phyloP scores from a whole-genome alignment of 1,284 basidiomycete species.

The Ustilago shanxiensis region DNA sequence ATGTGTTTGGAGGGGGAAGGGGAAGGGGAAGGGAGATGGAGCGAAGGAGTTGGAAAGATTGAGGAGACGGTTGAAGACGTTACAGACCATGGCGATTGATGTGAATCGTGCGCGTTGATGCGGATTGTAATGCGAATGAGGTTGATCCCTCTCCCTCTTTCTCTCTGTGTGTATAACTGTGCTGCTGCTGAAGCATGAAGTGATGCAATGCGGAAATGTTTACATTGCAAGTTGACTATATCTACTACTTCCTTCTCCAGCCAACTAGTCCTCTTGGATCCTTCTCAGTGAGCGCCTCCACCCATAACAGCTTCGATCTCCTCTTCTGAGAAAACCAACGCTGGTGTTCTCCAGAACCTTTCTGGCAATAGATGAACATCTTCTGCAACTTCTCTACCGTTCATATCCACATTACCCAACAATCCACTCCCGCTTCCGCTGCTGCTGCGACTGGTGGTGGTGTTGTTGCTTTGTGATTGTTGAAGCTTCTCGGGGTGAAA shows the following conservation, averaged over 20 bases:
- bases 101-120: slow-evolving; percentile 28
- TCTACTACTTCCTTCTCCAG: background rate
- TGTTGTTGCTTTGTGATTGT: slow-evolving; percentile 3
- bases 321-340: slow-evolving; percentile 49
- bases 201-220: background rate
- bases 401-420: slow-evolving; percentile 27
- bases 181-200: too few relatives aligned
- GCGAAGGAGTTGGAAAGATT: slow-evolving; percentile 31
- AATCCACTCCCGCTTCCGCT: slow-evolving; percentile 7
- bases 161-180: background rate
- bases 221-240: background rate
- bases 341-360: slow-evolving; percentile 65
- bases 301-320: slow-evolving; percentile 67
- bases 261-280: background rate
- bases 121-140: slow-evolving; percentile 4
- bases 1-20: slow-evolving; percentile 7
- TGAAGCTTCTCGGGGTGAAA: slow-evolving; percentile 65
- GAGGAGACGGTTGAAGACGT: slow-evolving; percentile 26
- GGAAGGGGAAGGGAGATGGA: background rate
- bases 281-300: slow-evolving; percentile 34
- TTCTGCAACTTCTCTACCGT: slow-evolving; percentile 37
- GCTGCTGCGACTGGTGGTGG: too few relatives aligned
- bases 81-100: slow-evolving; percentile 28
- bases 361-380: slow-evolving; percentile 53
- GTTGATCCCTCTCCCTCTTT: background rate